phyloP scores from a whole-genome alignment of 306 rosid genomes.

The Myrica gale region DNA sequence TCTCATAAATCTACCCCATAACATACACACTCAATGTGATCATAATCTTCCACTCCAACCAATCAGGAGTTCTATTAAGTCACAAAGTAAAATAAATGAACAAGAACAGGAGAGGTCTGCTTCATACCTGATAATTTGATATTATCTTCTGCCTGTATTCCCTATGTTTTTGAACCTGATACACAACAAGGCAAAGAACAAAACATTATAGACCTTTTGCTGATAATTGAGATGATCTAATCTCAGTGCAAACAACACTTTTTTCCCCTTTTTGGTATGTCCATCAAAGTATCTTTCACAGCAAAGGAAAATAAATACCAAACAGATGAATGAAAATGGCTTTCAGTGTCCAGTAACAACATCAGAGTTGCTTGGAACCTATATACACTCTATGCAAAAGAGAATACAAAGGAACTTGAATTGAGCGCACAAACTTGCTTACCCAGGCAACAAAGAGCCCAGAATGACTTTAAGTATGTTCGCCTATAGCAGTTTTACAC shows the following conservation, averaged over 20 bases:
- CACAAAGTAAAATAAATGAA: slow-evolving; percentile 13
- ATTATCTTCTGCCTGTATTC: slow-evolving; percentile 80
- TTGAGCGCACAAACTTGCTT: neutral
- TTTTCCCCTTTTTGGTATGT: too few relatives aligned
- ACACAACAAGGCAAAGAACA: slow-evolving; percentile 24
- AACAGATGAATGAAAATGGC: neutral
- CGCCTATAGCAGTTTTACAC: neutral
- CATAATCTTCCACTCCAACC: neutral
- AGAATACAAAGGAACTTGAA: neutral
- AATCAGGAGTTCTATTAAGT: neutral
- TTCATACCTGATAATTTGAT: slow-evolving; percentile 67
- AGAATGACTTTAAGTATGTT: neutral
- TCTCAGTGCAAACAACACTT: neutral
- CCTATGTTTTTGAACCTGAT: slow-evolving; percentile 72
- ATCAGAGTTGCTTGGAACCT: neutral
- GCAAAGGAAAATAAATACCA: neutral
- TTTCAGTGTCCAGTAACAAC: neutral
- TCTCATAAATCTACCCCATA: neutral
- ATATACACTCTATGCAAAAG: neutral
- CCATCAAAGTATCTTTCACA: neutral
- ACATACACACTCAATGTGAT: too few relatives aligned
- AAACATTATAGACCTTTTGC: slow-evolving; percentile 1
- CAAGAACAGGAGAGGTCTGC: neutral
- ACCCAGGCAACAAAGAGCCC: neutral
- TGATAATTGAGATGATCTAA: neutral